Percentiles rank a stretch among this genome's conserved stretches.
These are phyloP conservation scores for Penicillium desertorum DNA, from an alignment of 495 filamentous ascomycete genomes.

Conservation along the genomic window DNA sequence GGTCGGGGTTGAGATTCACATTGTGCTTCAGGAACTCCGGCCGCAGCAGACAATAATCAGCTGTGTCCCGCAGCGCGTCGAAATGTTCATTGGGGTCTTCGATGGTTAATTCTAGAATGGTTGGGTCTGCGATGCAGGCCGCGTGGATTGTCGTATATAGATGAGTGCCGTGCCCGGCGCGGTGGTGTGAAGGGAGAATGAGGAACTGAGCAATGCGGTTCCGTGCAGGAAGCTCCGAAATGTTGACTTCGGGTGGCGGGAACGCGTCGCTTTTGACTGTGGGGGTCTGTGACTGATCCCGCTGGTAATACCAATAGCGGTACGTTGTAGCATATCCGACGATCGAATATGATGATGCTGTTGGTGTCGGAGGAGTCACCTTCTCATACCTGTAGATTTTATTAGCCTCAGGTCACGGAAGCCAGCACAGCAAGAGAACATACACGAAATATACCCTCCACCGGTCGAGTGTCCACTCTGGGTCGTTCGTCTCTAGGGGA, in stretches of 20 bases:
- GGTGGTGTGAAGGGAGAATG: constrained; percentile 85
- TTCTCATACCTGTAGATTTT: constrained; percentile 60
- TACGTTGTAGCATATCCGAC: constrained; percentile 88
- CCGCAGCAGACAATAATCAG: constrained; percentile 69
- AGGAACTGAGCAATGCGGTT: constrained; percentile 91
- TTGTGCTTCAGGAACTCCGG: constrained; percentile 45
- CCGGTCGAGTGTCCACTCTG: constrained; percentile 67
- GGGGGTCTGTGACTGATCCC: constrained; percentile 30
- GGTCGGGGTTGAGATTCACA: constrained; percentile 46
- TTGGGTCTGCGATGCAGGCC: constrained; percentile 58
- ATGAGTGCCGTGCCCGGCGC: constrained; percentile 70
- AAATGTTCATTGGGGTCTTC: constrained; percentile 97
- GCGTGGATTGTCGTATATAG: constrained; percentile 78
- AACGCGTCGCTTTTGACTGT: constrained; percentile 43
- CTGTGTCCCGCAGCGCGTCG: constrained; percentile 81
- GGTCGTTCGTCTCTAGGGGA: constrained; percentile 67
- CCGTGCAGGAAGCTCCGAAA: constrained; percentile 60
- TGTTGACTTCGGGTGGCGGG: constrained; percentile 41
- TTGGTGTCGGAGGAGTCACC: constrained; percentile 45
- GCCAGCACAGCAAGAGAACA: background rate
- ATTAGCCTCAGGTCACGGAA: constrained; percentile 7
- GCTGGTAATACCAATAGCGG: constrained; percentile 59
- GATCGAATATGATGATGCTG: constrained; percentile 63
- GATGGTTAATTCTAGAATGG: constrained; percentile 80
- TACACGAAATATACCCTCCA: constrained; percentile 87